Percentiles rank a stretch among this genome's conserved stretches.
Evolutionary conservation across 2,329 filamentous ascomycete species (phyloP).

Genomic region (Xylariaceae sp.): DNA sequence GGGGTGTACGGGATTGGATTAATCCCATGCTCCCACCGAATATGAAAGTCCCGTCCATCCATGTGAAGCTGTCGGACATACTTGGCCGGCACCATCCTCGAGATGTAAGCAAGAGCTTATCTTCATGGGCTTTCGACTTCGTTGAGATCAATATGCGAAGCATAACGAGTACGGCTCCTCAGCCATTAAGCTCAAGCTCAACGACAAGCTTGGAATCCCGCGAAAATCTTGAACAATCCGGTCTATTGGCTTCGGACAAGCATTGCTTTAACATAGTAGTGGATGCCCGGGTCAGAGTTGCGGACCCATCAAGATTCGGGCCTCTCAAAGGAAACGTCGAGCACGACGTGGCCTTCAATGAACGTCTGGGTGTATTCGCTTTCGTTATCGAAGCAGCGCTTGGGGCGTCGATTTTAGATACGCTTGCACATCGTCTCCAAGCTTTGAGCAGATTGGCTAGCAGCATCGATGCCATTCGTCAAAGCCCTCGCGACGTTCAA

Average conservation of each 20-base stretch:
- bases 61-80: slow-evolving; percentile 45
- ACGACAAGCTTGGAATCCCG: slow-evolving; percentile 8
- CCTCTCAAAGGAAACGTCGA: slow-evolving; percentile 52
- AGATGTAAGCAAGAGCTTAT: slow-evolving; percentile 18
- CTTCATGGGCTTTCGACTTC: slow-evolving; percentile 54
- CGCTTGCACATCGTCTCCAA: slow-evolving; percentile 55
- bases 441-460: slow-evolving; percentile 65
- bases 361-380: slow-evolving; percentile 55
- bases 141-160: slow-evolving; percentile 54
- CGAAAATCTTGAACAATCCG: slow-evolving; percentile 1
- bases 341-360: slow-evolving; percentile 57
- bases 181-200: not conserved
- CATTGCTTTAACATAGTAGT: slow-evolving; percentile 37
- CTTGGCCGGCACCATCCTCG: slow-evolving; percentile 24
- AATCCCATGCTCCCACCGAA: slow-evolving; percentile 39
- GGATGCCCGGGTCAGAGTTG: slow-evolving; percentile 51
- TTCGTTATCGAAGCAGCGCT: slow-evolving; percentile 55
- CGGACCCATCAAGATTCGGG: slow-evolving; percentile 48
- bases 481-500: slow-evolving; percentile 48
- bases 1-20: slow-evolving; percentile 30
- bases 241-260: slow-evolving; percentile 17
- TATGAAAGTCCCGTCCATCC: slow-evolving; percentile 44
- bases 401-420: slow-evolving; percentile 52
- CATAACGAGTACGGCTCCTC: slow-evolving; percentile 30
- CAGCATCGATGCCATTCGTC: slow-evolving; percentile 61